Percentiles rank a stretch among this genome's conserved stretches.
These are phyloP conservation scores for Naumovozyma castellii DNA, from an alignment of 805 yeast species.

Conservation along the genomic window DNA sequence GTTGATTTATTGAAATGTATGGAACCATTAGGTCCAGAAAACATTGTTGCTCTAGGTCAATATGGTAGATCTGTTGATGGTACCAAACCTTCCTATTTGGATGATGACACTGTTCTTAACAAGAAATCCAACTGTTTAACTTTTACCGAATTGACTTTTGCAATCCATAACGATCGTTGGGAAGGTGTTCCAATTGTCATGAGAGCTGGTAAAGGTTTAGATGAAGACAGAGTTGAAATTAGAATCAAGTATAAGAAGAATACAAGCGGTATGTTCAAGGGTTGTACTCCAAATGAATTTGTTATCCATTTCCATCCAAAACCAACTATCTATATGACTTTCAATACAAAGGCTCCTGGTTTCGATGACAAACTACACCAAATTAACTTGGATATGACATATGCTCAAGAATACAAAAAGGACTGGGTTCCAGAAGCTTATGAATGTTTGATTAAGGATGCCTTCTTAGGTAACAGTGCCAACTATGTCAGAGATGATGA, in stretches of 20 bases:
- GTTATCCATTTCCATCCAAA: slow-evolving; percentile 91
- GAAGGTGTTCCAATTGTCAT: slow-evolving; percentile 93
- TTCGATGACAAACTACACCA: slow-evolving; percentile 69
- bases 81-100: slow-evolving; percentile 78
- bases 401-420: slow-evolving; percentile 68
- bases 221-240: slow-evolving; percentile 89
- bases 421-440: slow-evolving; percentile 97
- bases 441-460: slow-evolving; percentile 89
- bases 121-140: slow-evolving; percentile 80
- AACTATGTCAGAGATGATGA: slow-evolving; percentile 98
- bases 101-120: slow-evolving; percentile 85
- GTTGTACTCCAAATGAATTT: slow-evolving; percentile 82
- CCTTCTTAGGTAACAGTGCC: slow-evolving; percentile 84
- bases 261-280: slow-evolving; percentile 72
- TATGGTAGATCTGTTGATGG: slow-evolving; percentile 81
- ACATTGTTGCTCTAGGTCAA: slow-evolving; percentile 81
- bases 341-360: slow-evolving; percentile 92
- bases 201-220: slow-evolving; percentile 98
- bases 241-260: slow-evolving; percentile 84
- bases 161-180: slow-evolving; percentile 91
- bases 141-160: slow-evolving; percentile 73
- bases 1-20: slow-evolving; percentile 84
- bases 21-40: slow-evolving; percentile 51
- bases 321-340: slow-evolving; percentile 87
- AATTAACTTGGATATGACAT: slow-evolving; percentile 85